Evolutionary conservation across 2,329 filamentous ascomycete species (phyloP).

Genomic region (Sporothrix inflata): DNA sequence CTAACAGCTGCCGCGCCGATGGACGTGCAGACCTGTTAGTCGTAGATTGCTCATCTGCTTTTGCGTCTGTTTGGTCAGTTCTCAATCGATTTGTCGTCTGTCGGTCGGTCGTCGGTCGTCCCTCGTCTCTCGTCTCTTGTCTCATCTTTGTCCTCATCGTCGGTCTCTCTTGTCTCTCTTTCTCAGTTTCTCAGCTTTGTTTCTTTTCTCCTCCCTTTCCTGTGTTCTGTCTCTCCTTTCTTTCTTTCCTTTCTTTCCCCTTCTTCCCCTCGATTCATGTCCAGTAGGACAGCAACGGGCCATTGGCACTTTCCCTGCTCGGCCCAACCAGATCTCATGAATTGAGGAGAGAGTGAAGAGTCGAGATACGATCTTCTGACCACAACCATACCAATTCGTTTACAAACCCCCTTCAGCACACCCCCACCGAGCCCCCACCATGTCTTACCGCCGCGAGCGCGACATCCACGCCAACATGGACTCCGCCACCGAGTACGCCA

Average conservation of each 20-base stretch:
- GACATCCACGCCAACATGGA: constrained; percentile 22
- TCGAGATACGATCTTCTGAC: neutral
- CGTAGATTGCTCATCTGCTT: neutral
- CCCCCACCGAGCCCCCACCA: neutral
- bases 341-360: neutral
- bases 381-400: too few relatives aligned
- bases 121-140: neutral
- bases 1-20: constrained; percentile 9
- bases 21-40: constrained; percentile 13
- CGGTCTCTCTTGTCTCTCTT: neutral
- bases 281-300: neutral
- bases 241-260: neutral
- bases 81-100: neutral
- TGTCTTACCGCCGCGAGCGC: constrained; percentile 29
- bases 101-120: neutral
- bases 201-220: neutral
- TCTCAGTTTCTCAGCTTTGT: neutral
- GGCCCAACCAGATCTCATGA: neutral
- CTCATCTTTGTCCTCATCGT: neutral
- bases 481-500: constrained; percentile 26
- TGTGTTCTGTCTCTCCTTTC: neutral
- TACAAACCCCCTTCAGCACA: neutral
- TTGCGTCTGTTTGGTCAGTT: neutral
- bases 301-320: neutral
- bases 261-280: neutral